Base-by-base conservation (phyloP, 257 asterid species). In the Salvia splendens region DNA sequence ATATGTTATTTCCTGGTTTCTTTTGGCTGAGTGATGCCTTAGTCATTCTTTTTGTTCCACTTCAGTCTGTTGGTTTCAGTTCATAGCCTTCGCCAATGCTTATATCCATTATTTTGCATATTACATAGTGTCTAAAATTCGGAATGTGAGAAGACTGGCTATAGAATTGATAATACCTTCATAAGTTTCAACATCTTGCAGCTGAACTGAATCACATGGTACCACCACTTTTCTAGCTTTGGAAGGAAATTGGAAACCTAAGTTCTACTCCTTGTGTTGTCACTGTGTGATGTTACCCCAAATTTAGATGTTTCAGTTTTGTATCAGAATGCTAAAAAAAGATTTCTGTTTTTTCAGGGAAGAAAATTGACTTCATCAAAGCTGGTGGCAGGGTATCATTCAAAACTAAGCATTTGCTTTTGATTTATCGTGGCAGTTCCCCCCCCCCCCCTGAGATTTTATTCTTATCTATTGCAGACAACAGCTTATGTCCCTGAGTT, bases 381-480 rank as follows among this genome's bases (percentile, higher is more conserved):
- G 97, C 99, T 33, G 99, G 96, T 73, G 93, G 99, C 77, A 83
- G 97, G 87, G 99, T 94, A 86, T 45, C 73, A 52, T 60, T 68
- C 63, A 59, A n/a, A 53, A 53, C 56, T 41, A 57, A n/a, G 53
- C 53, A 57, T 28, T 52, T 28, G 40, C 20, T 65, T 32, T 42
- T 71, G 43, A 30, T 40, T 43, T 58, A 12, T 46, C 3, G 0
- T 15, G 4, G 10, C 64, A 53, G n/a, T 35, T 38, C 52, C 38
- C 43, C 4, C 4, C 52, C 38, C 43, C 4, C 4, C 35, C 33
- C 20, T 35, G 30, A 74, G 11, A 32, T 53, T 56, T 36, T 61
- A 14, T 70, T 66, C 78, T 28, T 68, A 61, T 76, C 58, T 74
- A 54, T 73, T 75, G 73, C 82, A 94, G 99, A 88, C 99, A 55